Evolutionary conservation across 1,139 yeast species (phyloP), one percentile per base, ranked within the genome.

Genomic region (Nadsonia commutata): DNA sequence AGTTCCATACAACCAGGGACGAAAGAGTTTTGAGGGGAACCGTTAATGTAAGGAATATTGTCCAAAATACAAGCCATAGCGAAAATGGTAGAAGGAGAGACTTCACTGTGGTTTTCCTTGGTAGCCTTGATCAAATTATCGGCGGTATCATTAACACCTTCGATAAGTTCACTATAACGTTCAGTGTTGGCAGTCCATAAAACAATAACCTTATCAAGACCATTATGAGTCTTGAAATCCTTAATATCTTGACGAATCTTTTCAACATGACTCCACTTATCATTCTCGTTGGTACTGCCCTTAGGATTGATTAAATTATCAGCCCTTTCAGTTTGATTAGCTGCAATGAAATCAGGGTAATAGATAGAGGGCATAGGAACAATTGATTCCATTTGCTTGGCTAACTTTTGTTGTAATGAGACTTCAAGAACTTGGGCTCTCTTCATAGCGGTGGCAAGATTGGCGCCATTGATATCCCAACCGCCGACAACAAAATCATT

Each of bases 171-270:
- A 43, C 94, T 78, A 62, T 82, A 86, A 63, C 96, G 80, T 69
- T 88, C 97, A 48, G 97, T 88, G 68, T 88, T 88, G 49, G 97
- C 97, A 45, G 95, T 85, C 97, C 97, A 88, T 60, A 88, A 72
- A 43, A 88, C 84, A 60, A 88, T 76, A 47, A 88, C 94, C 62
- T 80, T 81, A 64, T 88, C 96, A 56, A 88, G 76, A 39, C 67
- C 65, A 60, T 88, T 83, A 52, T 71, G 66, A 43, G 63, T 63
- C 68, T 86, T 88, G 72, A 88, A 88, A 47, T 78, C 78, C 53
- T 74, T 70, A 57, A 88, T 86, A 62, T 88, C 95, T 50, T 71
- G 68, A 67, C 95, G 82, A 63, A 88, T 78, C 55, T 70, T 77
- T 70, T 83, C 90, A 50, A 88, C 94, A 59, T 88, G 96, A 20